A percentile compares a stretch with the other conserved stretches of the same genome.
phyloP scores from a whole-genome alignment of 352 stramenopile species.

The Pythium plurisporium region DNA sequence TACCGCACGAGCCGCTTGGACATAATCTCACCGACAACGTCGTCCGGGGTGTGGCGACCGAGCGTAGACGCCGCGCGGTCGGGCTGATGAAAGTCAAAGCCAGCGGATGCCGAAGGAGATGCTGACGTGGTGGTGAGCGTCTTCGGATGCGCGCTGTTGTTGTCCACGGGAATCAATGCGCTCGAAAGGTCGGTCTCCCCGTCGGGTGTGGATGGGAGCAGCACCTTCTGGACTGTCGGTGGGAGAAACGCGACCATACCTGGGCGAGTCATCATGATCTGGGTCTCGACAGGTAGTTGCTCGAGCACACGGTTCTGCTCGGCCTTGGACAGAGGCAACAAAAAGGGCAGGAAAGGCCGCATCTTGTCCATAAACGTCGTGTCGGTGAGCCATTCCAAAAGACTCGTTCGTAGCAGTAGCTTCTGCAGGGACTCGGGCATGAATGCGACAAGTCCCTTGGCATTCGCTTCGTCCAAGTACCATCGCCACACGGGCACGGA shows the following conservation, averaged over 20 bases:
- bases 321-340: conserved; percentile 56
- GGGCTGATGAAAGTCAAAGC: conserved; percentile 62
- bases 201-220: conserved; percentile 30
- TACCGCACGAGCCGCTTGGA: conserved; percentile 50
- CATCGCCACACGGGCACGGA: conserved; percentile 72
- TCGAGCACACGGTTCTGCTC: conserved; percentile 73
- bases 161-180: conserved; percentile 13
- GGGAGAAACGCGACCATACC: conserved; percentile 67
- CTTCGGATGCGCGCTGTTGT: not conserved
- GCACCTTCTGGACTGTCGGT: conserved; percentile 42
- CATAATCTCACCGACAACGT: conserved; percentile 65
- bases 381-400: conserved; percentile 83
- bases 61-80: not conserved
- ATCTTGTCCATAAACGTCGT: conserved; percentile 68
- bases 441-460: conserved; percentile 56
- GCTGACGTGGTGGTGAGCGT: conserved; percentile 1
- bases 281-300: conserved; percentile 58
- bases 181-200: not conserved
- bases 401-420: conserved; percentile 63
- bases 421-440: conserved; percentile 54
- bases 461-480: conserved; percentile 57
- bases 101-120: conserved; percentile 29
- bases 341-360: conserved; percentile 66
- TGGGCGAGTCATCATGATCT: conserved; percentile 68
- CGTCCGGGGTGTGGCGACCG: conserved; percentile 17